Evolutionary conservation across 257 asterid species (phyloP).

Genomic region (Rauvolfia tetraphylla): DNA sequence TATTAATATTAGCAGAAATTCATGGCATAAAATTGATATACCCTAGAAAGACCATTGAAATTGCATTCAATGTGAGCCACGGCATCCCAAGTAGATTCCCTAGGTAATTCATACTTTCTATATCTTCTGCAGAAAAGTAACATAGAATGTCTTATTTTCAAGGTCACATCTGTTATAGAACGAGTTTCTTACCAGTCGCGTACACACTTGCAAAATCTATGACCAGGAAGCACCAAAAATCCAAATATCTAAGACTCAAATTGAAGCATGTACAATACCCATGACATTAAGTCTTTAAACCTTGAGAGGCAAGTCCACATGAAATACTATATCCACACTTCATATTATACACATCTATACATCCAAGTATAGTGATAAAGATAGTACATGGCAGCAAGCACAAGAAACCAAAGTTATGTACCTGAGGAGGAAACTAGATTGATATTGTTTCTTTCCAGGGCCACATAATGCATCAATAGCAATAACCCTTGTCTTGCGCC

Average conservation of each 20-base stretch:
- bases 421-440: slow-evolving; percentile 56
- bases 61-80: not conserved
- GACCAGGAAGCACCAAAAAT: not conserved
- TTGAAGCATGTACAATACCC: not conserved
- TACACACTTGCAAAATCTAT: not conserved
- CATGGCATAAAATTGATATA: not conserved
- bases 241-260: not conserved
- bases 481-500: slow-evolving; percentile 71
- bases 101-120: not conserved
- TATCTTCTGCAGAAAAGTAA: not conserved
- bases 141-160: not conserved
- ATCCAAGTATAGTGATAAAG: not conserved
- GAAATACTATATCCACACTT: not conserved
- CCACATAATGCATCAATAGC: slow-evolving; percentile 77
- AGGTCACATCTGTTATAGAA: not conserved
- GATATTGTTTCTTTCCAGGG: slow-evolving; percentile 71
- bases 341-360: not conserved
- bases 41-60: not conserved
- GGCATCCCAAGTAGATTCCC: not conserved
- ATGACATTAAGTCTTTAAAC: not conserved
- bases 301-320: not conserved
- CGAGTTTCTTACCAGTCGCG: not conserved
- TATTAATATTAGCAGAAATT: not conserved
- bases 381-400: not conserved
- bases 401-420: not conserved